Conservation (phyloP, 1,284 basidiomycete genomes). For the Volvariella volvacea region DNA sequence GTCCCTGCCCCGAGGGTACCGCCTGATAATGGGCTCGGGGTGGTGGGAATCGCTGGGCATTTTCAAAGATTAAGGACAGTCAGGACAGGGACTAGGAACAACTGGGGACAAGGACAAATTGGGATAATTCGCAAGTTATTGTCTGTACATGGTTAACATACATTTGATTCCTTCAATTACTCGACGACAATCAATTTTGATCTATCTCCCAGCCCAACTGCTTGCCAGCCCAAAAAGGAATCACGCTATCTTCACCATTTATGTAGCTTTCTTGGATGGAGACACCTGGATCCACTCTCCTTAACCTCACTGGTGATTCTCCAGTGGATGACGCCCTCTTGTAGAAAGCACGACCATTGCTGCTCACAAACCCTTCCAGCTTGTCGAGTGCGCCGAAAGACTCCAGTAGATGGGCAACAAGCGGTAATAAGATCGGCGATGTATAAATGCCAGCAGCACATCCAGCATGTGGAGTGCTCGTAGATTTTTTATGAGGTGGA, state of each 20-base stretch:
- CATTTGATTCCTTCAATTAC: too few species aligned
- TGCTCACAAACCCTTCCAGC: slow-evolving; percentile 74
- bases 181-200: background rate
- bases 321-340: slow-evolving; percentile 27
- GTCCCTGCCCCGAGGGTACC: too few species aligned
- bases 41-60: too few species aligned
- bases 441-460: slow-evolving; percentile 96
- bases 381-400: slow-evolving; percentile 80
- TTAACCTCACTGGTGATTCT: slow-evolving; percentile 31
- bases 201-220: slow-evolving; percentile 78
- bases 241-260: slow-evolving; percentile 52
- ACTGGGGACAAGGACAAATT: too few species aligned
- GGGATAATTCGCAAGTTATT: too few species aligned
- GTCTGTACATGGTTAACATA: too few species aligned
- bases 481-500: slow-evolving; percentile 75
- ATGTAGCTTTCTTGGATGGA: slow-evolving; percentile 48
- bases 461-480: slow-evolving; percentile 59
- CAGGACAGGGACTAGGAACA: too few species aligned
- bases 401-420: slow-evolving; percentile 81
- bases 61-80: too few species aligned
- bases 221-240: slow-evolving; percentile 92
- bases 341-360: slow-evolving; percentile 80
- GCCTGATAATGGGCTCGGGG: too few species aligned
- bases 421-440: slow-evolving; percentile 82
- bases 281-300: slow-evolving; percentile 25